Percentiles rank a stretch among this genome's conserved stretches.
Conservation (phyloP, 805 yeast species). For the Saccharomycopsis olivae region DNA sequence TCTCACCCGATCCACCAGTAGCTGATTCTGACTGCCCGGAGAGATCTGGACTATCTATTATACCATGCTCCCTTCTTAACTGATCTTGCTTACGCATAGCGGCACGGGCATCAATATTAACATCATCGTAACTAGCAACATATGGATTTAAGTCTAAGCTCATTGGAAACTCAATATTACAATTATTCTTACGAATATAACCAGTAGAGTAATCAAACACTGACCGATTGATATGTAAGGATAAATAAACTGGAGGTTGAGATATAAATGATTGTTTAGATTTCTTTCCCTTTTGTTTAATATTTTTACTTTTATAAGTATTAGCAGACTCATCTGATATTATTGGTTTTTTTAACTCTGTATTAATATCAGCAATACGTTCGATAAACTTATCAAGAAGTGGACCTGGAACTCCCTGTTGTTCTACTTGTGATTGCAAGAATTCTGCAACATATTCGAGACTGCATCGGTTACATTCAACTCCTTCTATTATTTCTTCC, state of each 20-base stretch:
- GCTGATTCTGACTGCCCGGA: not conserved
- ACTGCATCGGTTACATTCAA: slow-evolving; percentile 91
- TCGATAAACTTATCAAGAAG: slow-evolving; percentile 21
- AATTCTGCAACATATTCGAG: slow-evolving; percentile 48
- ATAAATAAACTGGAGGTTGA: slow-evolving; percentile 72
- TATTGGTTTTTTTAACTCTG: slow-evolving; percentile 51
- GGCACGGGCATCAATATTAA: slow-evolving; percentile 70
- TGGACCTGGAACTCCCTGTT: slow-evolving; percentile 19
- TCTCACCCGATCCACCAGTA: slow-evolving; percentile 7
- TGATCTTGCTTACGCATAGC: slow-evolving; percentile 56
- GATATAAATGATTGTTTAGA: slow-evolving; percentile 74
- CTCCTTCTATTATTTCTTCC: slow-evolving; percentile 85
- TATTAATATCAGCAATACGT: slow-evolving; percentile 40
- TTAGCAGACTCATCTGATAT: slow-evolving; percentile 76
- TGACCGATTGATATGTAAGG: slow-evolving; percentile 85
- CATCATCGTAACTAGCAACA: slow-evolving; percentile 57
- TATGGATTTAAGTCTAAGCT: slow-evolving; percentile 56
- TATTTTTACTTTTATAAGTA: slow-evolving; percentile 59
- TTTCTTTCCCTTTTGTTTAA: slow-evolving; percentile 66
- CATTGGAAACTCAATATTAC: slow-evolving; percentile 69
- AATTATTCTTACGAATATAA: slow-evolving; percentile 71
- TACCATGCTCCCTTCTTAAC: slow-evolving; percentile 4
- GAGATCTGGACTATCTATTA: not conserved
- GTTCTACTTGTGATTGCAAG: slow-evolving; percentile 30
- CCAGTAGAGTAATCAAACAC: slow-evolving; percentile 85